These are phyloP conservation scores for Saccharomycopsis olivae DNA, from an alignment of 805 yeast genomes.

Conservation along the genomic window DNA sequence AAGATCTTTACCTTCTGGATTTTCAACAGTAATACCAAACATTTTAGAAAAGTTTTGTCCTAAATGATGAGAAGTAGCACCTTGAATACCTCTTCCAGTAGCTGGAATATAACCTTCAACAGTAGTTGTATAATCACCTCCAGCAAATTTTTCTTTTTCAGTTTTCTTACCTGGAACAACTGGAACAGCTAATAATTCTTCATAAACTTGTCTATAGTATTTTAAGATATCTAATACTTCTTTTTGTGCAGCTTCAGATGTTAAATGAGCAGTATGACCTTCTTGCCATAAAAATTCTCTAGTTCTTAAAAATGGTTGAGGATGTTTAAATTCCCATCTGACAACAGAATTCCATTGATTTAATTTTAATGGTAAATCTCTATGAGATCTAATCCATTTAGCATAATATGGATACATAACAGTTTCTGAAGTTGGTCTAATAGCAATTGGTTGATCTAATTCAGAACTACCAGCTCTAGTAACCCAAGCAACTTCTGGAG, in stretches of 20 bases:
- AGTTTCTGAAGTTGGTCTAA: slow-evolving; percentile 98
- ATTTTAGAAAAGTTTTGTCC: slow-evolving; percentile 98
- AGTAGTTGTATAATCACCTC: slow-evolving; percentile 92
- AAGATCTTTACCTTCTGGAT: slow-evolving; percentile 82
- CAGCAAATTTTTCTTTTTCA: slow-evolving; percentile 97
- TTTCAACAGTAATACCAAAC: slow-evolving; percentile 93
- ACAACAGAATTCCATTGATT: slow-evolving; percentile 99
- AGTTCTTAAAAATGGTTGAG: slow-evolving; percentile 97
- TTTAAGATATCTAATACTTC: slow-evolving; percentile 86
- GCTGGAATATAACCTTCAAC: slow-evolving; percentile 95
- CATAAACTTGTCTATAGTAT: slow-evolving; percentile 74
- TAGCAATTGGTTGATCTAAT: slow-evolving; percentile 96
- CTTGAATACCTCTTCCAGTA: slow-evolving; percentile 99
- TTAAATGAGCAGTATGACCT: slow-evolving; percentile 97
- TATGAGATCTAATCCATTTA: slow-evolving; percentile 97
- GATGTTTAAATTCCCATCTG: slow-evolving; percentile 99
- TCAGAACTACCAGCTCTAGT: slow-evolving; percentile 92
- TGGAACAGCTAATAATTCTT: slow-evolving; percentile 93
- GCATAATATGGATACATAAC: slow-evolving; percentile 99
- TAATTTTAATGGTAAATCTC: slow-evolving; percentile 91
- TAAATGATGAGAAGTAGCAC: slow-evolving; percentile 95
- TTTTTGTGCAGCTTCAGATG: slow-evolving; percentile 64
- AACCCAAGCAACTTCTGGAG: slow-evolving; percentile 99
- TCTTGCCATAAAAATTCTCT: slow-evolving; percentile 99
- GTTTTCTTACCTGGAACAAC: slow-evolving; percentile 92